Base-by-base conservation (phyloP, 768 basidiomycete species). In the Psilocybe cyanescens region DNA sequence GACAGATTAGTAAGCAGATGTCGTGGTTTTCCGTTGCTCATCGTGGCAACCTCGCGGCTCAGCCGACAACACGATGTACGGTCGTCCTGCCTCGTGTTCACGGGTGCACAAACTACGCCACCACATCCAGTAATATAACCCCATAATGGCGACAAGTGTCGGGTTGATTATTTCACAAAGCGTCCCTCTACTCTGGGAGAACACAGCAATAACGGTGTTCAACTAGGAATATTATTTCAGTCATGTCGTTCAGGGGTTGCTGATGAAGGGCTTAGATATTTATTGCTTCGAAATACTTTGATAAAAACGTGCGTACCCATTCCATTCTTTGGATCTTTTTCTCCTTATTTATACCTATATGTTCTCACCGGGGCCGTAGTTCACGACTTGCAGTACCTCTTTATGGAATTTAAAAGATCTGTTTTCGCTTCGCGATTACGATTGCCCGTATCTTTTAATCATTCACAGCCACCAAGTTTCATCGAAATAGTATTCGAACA, bases 301-400 rank as follows among this genome's bases (percentile, higher is more conserved):
- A 44, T 44, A 44, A 14, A 44, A 44, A 44, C n/a, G 41, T 44
- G 41, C 11, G 41, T 44, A 9, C 41, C 17, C 41, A 44, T 44
- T 44, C 41, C 41, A 44, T 44, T 44, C 41, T 44, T 51, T 51
- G 49, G 49, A 30, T 16, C 49, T 51, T 51, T 51, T 51, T 51
- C 24, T 51, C 49, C 49, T 51, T 51, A 51, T 51, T 51, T 29
- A 51, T 51, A 31, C 28, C 49, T 17, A 51, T 30, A 9, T 30
- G 49, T 51, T 30, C 49, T 51, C 49, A 51, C 49, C 49, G 28
- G 30, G 11, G 49, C 28, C 30, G 14, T 29, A 30, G 29, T 30
- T 51, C 30, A 29, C 4, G 11, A 30, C 30, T 31, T 30, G 14
- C 14, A 14, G 28, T 31, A 16, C n/a, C 14, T 30, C 49, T 30